Conservation (phyloP, 2,329 filamentous ascomycete genomes). For the Diplocarpon mali region DNA sequence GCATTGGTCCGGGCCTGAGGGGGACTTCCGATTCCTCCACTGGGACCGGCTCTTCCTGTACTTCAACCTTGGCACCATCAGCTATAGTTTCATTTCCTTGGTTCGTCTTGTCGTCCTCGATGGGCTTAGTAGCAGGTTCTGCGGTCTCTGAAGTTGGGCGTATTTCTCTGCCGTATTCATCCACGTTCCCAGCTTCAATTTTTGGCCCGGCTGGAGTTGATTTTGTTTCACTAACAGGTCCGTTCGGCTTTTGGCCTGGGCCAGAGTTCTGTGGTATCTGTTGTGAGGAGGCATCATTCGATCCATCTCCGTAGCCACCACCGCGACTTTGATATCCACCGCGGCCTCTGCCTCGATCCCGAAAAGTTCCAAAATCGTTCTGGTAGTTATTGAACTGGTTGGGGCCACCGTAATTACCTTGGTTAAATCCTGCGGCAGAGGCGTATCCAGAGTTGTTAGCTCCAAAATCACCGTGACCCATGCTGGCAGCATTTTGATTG, state of each 20-base stretch:
- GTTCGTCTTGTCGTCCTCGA: slow-evolving; percentile 7
- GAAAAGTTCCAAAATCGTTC: slow-evolving; percentile 45
- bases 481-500: slow-evolving; percentile 70
- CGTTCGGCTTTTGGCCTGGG: slow-evolving; percentile 18
- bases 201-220: slow-evolving; percentile 25
- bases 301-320: slow-evolving; percentile 23
- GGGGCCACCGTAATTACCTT: slow-evolving; percentile 69
- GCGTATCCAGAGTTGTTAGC: slow-evolving; percentile 63
- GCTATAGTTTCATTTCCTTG: slow-evolving; percentile 5
- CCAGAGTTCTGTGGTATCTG: slow-evolving; percentile 23
- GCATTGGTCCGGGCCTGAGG: slow-evolving; percentile 17
- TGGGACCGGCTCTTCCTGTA: slow-evolving; percentile 9
- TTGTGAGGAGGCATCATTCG: slow-evolving; percentile 24
- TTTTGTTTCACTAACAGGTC: slow-evolving; percentile 23
- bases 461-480: slow-evolving; percentile 72
- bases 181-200: slow-evolving; percentile 23
- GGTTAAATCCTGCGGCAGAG: slow-evolving; percentile 57
- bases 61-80: slow-evolving; percentile 8
- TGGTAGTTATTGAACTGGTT: slow-evolving; percentile 65
- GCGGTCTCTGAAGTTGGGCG: slow-evolving; percentile 19
- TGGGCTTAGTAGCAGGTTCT: slow-evolving; percentile 13
- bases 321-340: slow-evolving; percentile 23
- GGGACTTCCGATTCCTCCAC: slow-evolving; percentile 7
- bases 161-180: slow-evolving; percentile 29
- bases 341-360: slow-evolving; percentile 30